phyloP scores from a whole-genome alignment of 139 green algal genomes.

The Chloropicon primus region DNA sequence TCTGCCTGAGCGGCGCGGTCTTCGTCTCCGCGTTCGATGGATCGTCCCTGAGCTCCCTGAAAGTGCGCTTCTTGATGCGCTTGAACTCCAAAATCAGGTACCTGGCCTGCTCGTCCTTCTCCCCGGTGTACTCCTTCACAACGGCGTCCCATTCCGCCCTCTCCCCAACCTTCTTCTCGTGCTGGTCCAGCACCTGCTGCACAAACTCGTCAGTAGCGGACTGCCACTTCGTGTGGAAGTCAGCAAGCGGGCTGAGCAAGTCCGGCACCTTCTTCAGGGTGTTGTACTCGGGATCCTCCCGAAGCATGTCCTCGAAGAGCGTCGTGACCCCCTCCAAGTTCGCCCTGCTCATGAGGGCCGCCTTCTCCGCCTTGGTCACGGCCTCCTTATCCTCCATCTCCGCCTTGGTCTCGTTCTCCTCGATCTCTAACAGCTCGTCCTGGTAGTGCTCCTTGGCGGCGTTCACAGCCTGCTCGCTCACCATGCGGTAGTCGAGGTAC shows the following conservation, averaged over 20 bases:
- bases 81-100: conserved; percentile 30
- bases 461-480: conserved; percentile 33
- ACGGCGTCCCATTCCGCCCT: conserved; percentile 23
- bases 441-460: conserved; percentile 56
- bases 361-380: conserved; percentile 26
- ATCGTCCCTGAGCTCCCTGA: conserved; percentile 21
- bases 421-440: not conserved
- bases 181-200: conserved; percentile 38
- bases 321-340: conserved; percentile 54
- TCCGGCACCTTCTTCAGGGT: conserved; percentile 42
- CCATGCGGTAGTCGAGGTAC: conserved; percentile 65
- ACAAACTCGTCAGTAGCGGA: conserved; percentile 41
- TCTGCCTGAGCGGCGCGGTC: not conserved
- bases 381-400: conserved; percentile 30
- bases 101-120: conserved; percentile 1
- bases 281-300: conserved; percentile 45
- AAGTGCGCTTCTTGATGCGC: conserved; percentile 39
- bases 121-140: conserved; percentile 1
- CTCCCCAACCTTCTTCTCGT: conserved; percentile 46
- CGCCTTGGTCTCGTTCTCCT: conserved; percentile 50
- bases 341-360: conserved; percentile 37
- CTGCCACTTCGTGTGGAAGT: conserved; percentile 44
- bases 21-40: conserved; percentile 14
- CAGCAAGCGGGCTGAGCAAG: conserved; percentile 31
- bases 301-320: conserved; percentile 55